These are phyloP conservation scores for Phtheirospermum japonicum DNA, from an alignment of 257 asterid species.

Conservation along the genomic window DNA sequence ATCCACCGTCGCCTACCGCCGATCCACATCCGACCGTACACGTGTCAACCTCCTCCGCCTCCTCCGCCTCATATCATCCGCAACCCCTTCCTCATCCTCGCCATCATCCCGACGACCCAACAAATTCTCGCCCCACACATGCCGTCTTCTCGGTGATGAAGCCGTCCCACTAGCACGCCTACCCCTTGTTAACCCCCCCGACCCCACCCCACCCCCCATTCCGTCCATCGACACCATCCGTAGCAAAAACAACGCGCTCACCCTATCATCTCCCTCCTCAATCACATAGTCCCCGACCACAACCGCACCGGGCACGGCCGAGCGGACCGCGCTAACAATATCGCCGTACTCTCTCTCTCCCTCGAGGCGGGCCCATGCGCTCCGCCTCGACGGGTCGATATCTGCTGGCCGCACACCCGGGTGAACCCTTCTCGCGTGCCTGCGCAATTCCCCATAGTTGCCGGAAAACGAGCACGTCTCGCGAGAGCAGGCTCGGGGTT, in stretches of 20 bases:
- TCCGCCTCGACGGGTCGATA: conserved; percentile 68
- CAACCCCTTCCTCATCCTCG: too few relatives aligned
- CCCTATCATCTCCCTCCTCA: conserved; percentile 40
- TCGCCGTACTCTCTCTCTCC: conserved; percentile 73
- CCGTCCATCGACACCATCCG: conserved; percentile 31
- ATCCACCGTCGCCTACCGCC: too few relatives aligned
- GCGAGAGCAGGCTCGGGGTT: conserved; percentile 69
- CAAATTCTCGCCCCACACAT: too few relatives aligned
- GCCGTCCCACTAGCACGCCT: too few relatives aligned
- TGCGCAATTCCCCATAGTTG: conserved; percentile 67
- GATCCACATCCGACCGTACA: too few relatives aligned
- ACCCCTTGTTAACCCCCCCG: too few relatives aligned
- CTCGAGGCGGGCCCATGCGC: conserved; percentile 78
- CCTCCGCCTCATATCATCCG: too few relatives aligned
- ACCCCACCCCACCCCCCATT: conserved; percentile 43
- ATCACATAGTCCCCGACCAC: conserved; percentile 84
- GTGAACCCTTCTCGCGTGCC: conserved; percentile 80
- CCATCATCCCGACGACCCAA: too few relatives aligned
- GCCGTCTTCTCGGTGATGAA: too few relatives aligned
- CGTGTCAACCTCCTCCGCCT: too few relatives aligned
- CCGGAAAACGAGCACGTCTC: conserved; percentile 74
- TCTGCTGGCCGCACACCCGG: conserved; percentile 84
- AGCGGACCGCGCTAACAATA: conserved; percentile 65
- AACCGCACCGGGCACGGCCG: conserved; percentile 85
- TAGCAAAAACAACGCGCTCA: too few relatives aligned